Evolutionary conservation across 129 eudicot genomes (phyloP).

Genomic region (Gnaphalium uliginosum): DNA sequence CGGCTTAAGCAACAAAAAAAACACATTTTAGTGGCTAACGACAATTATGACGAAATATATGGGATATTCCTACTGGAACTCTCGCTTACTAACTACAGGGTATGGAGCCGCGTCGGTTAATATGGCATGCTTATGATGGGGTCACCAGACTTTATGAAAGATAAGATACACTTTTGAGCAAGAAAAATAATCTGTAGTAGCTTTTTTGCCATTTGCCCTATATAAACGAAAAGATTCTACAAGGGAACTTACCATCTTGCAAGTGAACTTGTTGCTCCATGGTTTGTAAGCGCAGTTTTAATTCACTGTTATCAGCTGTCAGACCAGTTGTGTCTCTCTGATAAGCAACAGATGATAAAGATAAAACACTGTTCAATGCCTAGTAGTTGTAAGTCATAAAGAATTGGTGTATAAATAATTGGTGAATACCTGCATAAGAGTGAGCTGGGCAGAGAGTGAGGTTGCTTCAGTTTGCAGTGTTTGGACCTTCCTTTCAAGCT

Average conservation of each 20-base stretch:
- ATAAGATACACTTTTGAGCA: too few species aligned
- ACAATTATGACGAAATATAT: too few species aligned
- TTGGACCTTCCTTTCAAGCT: constrained; percentile 85
- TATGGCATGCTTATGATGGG: too few species aligned
- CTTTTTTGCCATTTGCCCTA: too few species aligned
- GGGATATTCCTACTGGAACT: too few species aligned
- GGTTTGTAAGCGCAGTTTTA: constrained; percentile 77
- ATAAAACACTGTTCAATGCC: background rate
- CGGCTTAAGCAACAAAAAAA: too few species aligned
- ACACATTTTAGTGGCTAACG: too few species aligned
- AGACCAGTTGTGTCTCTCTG: constrained; percentile 77
- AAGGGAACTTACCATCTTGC: constrained; percentile 62
- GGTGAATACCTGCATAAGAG: constrained; percentile 65
- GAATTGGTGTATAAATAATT: background rate
- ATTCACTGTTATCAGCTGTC: constrained; percentile 72
- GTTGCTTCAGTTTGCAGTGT: constrained; percentile 80
- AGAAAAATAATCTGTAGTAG: too few species aligned
- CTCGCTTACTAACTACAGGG: too few species aligned
- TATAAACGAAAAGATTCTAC: background rate
- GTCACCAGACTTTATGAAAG: too few species aligned
- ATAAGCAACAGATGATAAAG: background rate
- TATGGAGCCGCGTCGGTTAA: too few species aligned
- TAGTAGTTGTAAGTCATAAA: background rate
- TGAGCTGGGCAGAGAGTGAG: constrained; percentile 66
- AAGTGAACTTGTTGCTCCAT: constrained; percentile 84